Percentiles rank a stretch among this genome's conserved stretches.
phyloP scores from a whole-genome alignment of 2,329 filamentous ascomycete genomes.

The Monilinia vaccinii-corymbosi region DNA sequence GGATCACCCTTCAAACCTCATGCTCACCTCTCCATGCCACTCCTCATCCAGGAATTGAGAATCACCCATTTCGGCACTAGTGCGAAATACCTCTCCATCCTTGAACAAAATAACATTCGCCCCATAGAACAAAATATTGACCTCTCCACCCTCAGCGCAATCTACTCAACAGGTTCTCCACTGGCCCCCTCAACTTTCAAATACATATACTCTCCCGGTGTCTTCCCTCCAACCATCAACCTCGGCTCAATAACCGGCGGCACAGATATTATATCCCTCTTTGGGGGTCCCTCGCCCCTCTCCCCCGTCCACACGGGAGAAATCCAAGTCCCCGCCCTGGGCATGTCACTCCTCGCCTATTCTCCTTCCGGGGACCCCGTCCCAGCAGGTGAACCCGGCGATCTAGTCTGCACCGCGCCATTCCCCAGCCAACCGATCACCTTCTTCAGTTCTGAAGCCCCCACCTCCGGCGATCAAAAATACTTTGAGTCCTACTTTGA shows the following conservation, averaged over 20 bases:
- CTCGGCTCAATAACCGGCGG: conserved; percentile 91
- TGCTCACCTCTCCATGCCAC: conserved; percentile 73
- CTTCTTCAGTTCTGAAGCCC: conserved; percentile 58
- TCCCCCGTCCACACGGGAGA: conserved; percentile 64
- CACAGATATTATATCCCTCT: conserved; percentile 93
- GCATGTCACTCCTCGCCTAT: conserved; percentile 63
- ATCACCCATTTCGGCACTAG: conserved; percentile 95
- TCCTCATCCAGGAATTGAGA: conserved; percentile 66
- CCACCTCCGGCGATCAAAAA: conserved; percentile 52
- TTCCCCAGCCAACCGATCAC: conserved; percentile 88
- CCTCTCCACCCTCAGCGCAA: conserved; percentile 62
- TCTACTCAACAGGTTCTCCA: conserved; percentile 91
- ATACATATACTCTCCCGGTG: conserved; percentile 63
- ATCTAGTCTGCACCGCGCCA: conserved; percentile 75
- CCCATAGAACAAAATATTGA: conserved; percentile 44
- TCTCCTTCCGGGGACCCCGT: conserved; percentile 36
- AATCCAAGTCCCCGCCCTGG: conserved; percentile 69
- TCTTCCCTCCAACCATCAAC: conserved; percentile 73
- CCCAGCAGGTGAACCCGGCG: conserved; percentile 60
- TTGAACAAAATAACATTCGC: conserved; percentile 68
- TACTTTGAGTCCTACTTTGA: conserved; percentile 85
- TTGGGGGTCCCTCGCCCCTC: conserved; percentile 74
- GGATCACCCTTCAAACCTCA: conserved; percentile 81
- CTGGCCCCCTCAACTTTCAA: conserved; percentile 86
- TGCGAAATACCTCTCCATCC: conserved; percentile 82